Evolutionary conservation across 177 flowering plant genomes (phyloP).

Genomic region (Vitis hybrid): DNA sequence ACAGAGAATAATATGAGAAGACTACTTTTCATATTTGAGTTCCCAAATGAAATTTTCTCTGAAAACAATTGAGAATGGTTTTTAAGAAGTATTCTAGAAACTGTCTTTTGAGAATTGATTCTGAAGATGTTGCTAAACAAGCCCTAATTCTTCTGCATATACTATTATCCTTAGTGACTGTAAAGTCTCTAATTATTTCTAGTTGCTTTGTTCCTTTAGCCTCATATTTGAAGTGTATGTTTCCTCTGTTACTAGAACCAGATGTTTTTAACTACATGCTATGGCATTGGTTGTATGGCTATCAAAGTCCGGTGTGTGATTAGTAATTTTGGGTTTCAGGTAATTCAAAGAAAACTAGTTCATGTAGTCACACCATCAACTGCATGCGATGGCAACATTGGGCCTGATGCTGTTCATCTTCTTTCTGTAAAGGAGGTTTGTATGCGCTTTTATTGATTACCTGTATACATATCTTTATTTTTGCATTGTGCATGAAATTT

Average conservation of each 20-base stretch:
- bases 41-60: too few species aligned
- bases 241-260: not conserved
- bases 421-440: conserved; percentile 89
- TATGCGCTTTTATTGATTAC: not conserved
- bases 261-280: not conserved
- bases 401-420: conserved; percentile 94
- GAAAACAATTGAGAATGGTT: too few species aligned
- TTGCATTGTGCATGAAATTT: not conserved
- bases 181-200: not conserved
- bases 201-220: not conserved
- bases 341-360: conserved; percentile 77
- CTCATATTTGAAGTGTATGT: not conserved
- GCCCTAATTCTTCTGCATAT: too few species aligned
- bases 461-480: not conserved
- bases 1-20: too few species aligned
- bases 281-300: not conserved
- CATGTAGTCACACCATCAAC: conserved; percentile 85
- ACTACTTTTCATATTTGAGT: too few species aligned
- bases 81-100: too few species aligned
- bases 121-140: too few species aligned
- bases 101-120: too few species aligned
- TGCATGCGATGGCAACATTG: conserved; percentile 59
- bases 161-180: too few species aligned
- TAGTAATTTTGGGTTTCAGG: conserved; percentile 44
- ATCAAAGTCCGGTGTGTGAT: not conserved